These are phyloP conservation scores for Nemania serpens DNA, from an alignment of 2,329 filamentous ascomycete genomes.

Conservation along the genomic window DNA sequence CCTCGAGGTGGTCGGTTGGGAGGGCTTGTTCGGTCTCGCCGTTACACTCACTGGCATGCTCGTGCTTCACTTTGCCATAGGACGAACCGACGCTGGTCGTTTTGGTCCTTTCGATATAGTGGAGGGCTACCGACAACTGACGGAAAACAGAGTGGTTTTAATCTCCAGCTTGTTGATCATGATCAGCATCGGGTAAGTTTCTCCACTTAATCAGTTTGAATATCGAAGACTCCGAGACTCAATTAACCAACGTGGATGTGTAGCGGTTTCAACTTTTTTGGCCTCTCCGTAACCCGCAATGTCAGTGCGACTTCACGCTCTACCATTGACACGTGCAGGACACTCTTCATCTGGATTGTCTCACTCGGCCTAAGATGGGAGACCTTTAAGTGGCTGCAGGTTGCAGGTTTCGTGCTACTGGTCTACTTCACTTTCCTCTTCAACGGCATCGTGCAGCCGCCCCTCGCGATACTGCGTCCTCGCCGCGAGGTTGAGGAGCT, in stretches of 20 bases:
- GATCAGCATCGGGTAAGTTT: conserved; percentile 88
- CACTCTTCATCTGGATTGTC: conserved; percentile 97
- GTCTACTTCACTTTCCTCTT: conserved; percentile 98
- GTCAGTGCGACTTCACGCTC: conserved; percentile 93
- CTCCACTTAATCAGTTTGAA: conserved; percentile 8
- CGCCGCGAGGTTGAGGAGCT: conserved; percentile 64
- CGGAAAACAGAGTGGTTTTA: conserved; percentile 70
- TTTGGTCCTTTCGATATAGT: conserved; percentile 89
- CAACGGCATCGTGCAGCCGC: conserved; percentile 89
- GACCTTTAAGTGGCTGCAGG: conserved; percentile 95
- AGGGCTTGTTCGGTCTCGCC: conserved; percentile 86
- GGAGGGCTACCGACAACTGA: conserved; percentile 84
- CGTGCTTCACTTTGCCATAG: conserved; percentile 76
- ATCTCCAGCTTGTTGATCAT: conserved; percentile 88
- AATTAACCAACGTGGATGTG: conserved; percentile 30
- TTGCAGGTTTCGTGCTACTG: conserved; percentile 82
- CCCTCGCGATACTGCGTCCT: conserved; percentile 69
- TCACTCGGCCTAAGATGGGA: conserved; percentile 95
- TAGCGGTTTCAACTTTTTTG: conserved; percentile 98
- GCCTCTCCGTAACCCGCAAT: conserved; percentile 84
- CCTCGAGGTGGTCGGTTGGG: conserved; percentile 92
- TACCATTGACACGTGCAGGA: conserved; percentile 96
- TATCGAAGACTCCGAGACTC: neutral
- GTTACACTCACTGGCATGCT: conserved; percentile 81
- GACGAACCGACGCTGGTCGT: conserved; percentile 71